Conservation (phyloP, 2,329 filamentous ascomycete genomes). For the Xylaria arbuscula region DNA sequence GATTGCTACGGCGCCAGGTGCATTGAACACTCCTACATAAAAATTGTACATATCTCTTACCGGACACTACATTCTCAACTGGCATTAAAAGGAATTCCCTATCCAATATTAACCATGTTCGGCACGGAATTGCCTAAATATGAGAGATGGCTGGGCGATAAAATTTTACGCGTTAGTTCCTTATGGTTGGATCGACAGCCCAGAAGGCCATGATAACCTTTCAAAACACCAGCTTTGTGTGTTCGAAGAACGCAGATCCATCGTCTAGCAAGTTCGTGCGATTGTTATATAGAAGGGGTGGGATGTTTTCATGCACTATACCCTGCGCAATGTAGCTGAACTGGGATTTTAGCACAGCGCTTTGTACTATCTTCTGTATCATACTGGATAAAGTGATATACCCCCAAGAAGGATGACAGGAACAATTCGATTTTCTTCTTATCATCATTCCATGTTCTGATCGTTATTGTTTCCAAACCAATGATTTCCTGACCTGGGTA, state of each 20-base stretch:
- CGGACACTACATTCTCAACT: conserved; percentile 9
- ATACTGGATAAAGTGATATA: conserved; percentile 26
- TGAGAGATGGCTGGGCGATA: no score
- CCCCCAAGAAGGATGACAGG: conserved; percentile 7
- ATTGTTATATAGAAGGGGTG: conserved; percentile 25
- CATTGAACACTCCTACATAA: conserved; percentile 19
- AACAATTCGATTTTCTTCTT: background rate
- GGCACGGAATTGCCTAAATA: background rate
- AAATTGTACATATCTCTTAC: conserved; percentile 13
- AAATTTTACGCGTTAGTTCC: background rate
- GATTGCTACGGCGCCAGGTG: conserved; percentile 24
- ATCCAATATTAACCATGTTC: background rate
- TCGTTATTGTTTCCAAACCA: background rate
- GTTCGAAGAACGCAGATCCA: background rate
- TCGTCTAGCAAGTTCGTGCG: background rate
- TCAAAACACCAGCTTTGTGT: background rate
- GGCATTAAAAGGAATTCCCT: background rate
- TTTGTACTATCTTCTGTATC: conserved; percentile 35
- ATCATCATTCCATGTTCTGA: background rate
- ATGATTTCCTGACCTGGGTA: background rate
- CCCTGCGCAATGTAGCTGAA: conserved; percentile 26
- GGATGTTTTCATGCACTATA: conserved; percentile 33
- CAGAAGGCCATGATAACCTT: conserved; percentile 3
- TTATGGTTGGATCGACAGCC: background rate
- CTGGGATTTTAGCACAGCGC: conserved; percentile 23